Conservation (phyloP, 495 filamentous ascomycete species). For the Penicillium verhagenii region DNA sequence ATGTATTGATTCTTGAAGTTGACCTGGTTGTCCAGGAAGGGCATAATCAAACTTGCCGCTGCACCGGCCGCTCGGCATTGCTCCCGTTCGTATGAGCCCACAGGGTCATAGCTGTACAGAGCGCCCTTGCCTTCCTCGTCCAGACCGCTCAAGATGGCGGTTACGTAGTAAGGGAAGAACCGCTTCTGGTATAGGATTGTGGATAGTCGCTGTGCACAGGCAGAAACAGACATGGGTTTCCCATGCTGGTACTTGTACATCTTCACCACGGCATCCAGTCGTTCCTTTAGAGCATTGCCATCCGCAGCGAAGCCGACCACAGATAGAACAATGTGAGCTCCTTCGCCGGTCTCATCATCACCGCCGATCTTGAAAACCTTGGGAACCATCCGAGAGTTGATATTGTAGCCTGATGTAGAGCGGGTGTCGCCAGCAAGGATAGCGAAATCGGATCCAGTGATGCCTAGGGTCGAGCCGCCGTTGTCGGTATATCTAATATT, state of each 20-base stretch:
- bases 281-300: conserved; percentile 84
- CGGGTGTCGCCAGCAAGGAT: conserved; percentile 97
- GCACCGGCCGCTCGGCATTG: conserved; percentile 93
- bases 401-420: conserved; percentile 93
- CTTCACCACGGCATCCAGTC: conserved; percentile 86
- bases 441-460: conserved; percentile 87
- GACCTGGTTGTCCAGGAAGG: conserved; percentile 98
- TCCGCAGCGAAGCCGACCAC: conserved; percentile 96
- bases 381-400: conserved; percentile 90
- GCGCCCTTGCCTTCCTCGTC: conserved; percentile 95
- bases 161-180: conserved; percentile 97
- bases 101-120: conserved; percentile 95
- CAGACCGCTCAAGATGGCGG: conserved; percentile 87
- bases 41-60: conserved; percentile 97
- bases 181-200: conserved; percentile 95
- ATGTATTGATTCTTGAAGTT: conserved; percentile 99
- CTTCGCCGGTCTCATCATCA: conserved; percentile 76
- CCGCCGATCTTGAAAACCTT: conserved; percentile 97
- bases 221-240: conserved; percentile 86
- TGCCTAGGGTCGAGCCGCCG: conserved; percentile 93
- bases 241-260: conserved; percentile 97
- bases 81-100: conserved; percentile 94
- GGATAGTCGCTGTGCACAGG: conserved; percentile 87
- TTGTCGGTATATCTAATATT: conserved; percentile 88
- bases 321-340: conserved; percentile 80